These are phyloP conservation scores for Amyloporia xantha DNA, from an alignment of 768 basidiomycete genomes.

Conservation along the genomic window DNA sequence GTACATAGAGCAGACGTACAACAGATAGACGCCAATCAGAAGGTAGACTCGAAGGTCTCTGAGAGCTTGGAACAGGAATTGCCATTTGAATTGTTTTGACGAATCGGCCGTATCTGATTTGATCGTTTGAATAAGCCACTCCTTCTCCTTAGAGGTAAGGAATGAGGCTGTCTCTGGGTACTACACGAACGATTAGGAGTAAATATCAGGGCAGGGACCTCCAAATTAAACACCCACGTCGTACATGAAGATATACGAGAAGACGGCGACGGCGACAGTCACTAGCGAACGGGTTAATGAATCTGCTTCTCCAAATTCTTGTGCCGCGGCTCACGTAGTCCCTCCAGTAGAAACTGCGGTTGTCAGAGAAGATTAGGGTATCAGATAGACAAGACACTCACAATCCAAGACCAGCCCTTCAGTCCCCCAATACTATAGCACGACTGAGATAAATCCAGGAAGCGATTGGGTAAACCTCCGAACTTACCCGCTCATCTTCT, in stretches of 20 bases:
- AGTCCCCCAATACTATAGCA: slow-evolving; percentile 4
- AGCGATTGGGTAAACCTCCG: no score
- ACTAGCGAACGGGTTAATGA: no score
- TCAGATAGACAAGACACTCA: background rate
- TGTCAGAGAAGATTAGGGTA: background rate
- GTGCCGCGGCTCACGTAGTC: background rate
- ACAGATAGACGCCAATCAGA: slow-evolving; percentile 5
- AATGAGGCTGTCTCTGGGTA: slow-evolving; percentile 9
- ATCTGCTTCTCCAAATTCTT: no score
- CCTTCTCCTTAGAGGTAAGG: slow-evolving; percentile 5
- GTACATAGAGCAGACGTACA: slow-evolving; percentile 2
- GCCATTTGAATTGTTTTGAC: slow-evolving; percentile 3
- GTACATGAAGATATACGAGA: background rate
- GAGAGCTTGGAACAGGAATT: slow-evolving; percentile 9
- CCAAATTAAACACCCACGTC: background rate
- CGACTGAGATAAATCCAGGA: no score
- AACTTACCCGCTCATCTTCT: slow-evolving; percentile 9
- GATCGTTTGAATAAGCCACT: slow-evolving; percentile 7
- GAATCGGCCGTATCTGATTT: slow-evolving; percentile 5
- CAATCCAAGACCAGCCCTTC: slow-evolving; percentile 7
- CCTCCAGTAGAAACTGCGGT: background rate
- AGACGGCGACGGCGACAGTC: background rate
- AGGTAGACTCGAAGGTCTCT: slow-evolving; percentile 7
- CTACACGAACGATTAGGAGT: no score
- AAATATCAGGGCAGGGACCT: no score